These are phyloP conservation scores for Melastoma malabathricum DNA, from an alignment of 345 rosid species.

Conservation along the genomic window DNA sequence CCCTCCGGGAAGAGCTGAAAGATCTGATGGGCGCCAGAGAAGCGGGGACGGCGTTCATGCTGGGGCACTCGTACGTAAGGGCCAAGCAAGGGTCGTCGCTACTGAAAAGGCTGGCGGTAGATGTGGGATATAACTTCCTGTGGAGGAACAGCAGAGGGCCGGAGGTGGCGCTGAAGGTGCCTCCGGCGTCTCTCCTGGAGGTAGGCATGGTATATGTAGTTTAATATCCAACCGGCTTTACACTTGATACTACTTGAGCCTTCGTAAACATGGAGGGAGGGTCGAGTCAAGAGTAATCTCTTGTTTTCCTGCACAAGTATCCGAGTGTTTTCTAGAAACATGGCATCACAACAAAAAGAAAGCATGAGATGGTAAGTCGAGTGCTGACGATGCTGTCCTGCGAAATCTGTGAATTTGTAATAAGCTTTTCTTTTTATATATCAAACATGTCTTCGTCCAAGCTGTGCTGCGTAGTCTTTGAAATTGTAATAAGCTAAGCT, in stretches of 20 bases:
- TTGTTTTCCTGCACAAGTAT: too few relatives aligned
- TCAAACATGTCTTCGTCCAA: too few relatives aligned
- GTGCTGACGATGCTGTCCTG: too few relatives aligned
- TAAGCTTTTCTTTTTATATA: too few relatives aligned
- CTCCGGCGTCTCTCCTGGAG: slow-evolving; percentile 76
- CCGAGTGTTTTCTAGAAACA: too few relatives aligned
- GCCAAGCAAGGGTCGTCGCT: slow-evolving; percentile 95
- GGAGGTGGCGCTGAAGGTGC: slow-evolving; percentile 83
- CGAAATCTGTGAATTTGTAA: too few relatives aligned
- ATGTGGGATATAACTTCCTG: slow-evolving; percentile 77
- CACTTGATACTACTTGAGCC: background rate
- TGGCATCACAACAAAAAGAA: too few relatives aligned
- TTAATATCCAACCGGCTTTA: slow-evolving; percentile 4
- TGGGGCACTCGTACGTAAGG: slow-evolving; percentile 82
- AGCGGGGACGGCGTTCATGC: slow-evolving; percentile 79
- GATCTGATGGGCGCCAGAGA: slow-evolving; percentile 61
- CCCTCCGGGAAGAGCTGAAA: slow-evolving; percentile 47
- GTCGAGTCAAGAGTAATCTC: too few relatives aligned
- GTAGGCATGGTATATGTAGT: slow-evolving; percentile 97
- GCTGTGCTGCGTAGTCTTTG: too few relatives aligned
- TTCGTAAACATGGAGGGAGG: background rate
- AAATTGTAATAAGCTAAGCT: too few relatives aligned
- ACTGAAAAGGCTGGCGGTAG: slow-evolving; percentile 57
- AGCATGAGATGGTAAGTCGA: too few relatives aligned
- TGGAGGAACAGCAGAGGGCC: slow-evolving; percentile 86